Base-by-base conservation (phyloP, 2,329 filamentous ascomycete genomes). In the Elsinoe ampelina region DNA sequence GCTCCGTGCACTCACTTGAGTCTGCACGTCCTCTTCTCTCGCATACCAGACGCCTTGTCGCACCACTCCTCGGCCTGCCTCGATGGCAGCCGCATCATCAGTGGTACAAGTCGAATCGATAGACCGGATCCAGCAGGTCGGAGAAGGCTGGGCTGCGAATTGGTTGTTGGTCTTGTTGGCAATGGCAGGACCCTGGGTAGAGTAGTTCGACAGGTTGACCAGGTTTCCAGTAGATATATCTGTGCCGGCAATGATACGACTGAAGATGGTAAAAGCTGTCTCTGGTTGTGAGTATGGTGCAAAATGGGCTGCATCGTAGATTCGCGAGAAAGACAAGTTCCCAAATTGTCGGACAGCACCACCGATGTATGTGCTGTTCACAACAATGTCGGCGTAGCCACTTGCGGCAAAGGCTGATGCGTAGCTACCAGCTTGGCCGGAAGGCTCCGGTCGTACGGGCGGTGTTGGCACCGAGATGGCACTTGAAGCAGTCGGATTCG, bases 401-500 rank as follows among this genome's bases (percentile, higher is more conserved):
- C 66, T 65, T 2, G 58, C 60, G 15, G 55, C 50, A 59, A 68
- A 68, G 30, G 61, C 60, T 8, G 58, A 54, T 13, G 55, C 60
- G 57, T 67, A 59, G 4, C 61, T 61, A 57, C 68, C 66, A 8
- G 67, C 59, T 8, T 77, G 75, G 20, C 77, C 77, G 2, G 73
- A 70, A 36, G 80, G 68, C 51, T 79, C 77, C 10, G 68, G 71
- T 39, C 78, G 67, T 8, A 80, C 73, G 34, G 77, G 70, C n/a
- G 79, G 73, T 11, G 72, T 72, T 63, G 81, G 81, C 58, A 80
- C 72, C 3, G 71, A 74, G 63, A 76, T 80, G 0, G 74, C 73
- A 0, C 79, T 77, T 77, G 2, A 89, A 74, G 2, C 84, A 87
- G 41, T 88, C 76, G 1, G 84, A 83, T 69, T 93, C 80, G 35